Percentiles rank a stretch among this genome's conserved stretches.
phyloP scores from a whole-genome alignment of 2,329 filamentous ascomycete species.

The Fusarium siculi region DNA sequence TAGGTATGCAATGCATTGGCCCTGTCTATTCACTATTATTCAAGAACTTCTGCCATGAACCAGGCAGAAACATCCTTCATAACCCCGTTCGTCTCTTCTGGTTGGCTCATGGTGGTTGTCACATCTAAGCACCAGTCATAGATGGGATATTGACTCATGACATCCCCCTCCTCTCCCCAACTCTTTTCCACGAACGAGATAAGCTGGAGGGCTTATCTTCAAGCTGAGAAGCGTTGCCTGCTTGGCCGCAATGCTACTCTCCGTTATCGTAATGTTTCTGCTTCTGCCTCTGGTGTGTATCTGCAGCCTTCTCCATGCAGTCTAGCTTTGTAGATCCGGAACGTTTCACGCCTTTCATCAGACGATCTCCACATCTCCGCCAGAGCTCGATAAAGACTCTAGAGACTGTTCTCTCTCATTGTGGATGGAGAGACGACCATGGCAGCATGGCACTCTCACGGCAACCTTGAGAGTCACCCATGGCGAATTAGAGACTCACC shows the following conservation, averaged over 20 bases:
- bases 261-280: neutral
- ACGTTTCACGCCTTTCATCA: conserved; percentile 9
- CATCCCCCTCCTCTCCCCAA: conserved; percentile 10
- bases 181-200: conserved; percentile 18
- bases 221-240: conserved; percentile 21
- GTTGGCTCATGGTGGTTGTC: conserved; percentile 26
- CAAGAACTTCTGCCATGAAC: neutral
- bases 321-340: conserved; percentile 32
- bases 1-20: neutral
- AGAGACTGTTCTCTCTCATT: neutral
- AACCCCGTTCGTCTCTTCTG: neutral
- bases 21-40: neutral
- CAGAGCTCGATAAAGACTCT: neutral
- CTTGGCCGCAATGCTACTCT: conserved; percentile 9
- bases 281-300: conserved; percentile 8
- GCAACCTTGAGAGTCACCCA: conserved; percentile 23
- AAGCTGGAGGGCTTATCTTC: conserved; percentile 17
- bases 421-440: neutral
- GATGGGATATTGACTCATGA: conserved; percentile 32
- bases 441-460: neutral
- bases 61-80: conserved; percentile 9
- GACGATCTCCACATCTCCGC: conserved; percentile 15
- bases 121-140: conserved; percentile 24
- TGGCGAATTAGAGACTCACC: neutral
- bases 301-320: conserved; percentile 21